phyloP scores from a whole-genome alignment of 176 grass and related monocot species.

The Oryza coarctata region DNA sequence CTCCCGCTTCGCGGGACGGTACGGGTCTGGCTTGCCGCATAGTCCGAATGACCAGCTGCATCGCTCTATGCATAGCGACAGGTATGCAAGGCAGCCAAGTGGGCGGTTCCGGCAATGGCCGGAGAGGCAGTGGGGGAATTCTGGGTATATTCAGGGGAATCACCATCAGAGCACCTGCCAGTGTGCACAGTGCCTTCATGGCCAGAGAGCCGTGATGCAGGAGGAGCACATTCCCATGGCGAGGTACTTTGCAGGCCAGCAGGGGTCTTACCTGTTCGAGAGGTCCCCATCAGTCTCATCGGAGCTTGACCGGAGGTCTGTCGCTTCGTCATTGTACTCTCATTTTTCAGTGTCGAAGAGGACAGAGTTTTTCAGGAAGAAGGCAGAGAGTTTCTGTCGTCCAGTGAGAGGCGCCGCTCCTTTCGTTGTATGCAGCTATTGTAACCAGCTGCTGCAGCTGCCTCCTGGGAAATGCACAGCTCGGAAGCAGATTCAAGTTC shows the following conservation, averaged over 20 bases:
- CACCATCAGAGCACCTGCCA: slow-evolving; percentile 40
- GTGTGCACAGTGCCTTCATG: slow-evolving; percentile 37
- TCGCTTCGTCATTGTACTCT: slow-evolving; percentile 49
- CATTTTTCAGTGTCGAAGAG: slow-evolving; percentile 36
- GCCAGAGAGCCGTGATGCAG: slow-evolving; percentile 4
- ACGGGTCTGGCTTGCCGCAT: slow-evolving; percentile 3
- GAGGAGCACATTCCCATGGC: slow-evolving; percentile 48
- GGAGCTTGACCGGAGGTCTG: slow-evolving; percentile 48
- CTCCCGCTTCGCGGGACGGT: slow-evolving; percentile 34
- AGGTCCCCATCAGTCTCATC: slow-evolving; percentile 46
- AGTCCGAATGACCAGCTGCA: slow-evolving; percentile 27
- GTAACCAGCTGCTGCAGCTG: slow-evolving; percentile 70
- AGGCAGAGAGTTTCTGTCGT: slow-evolving; percentile 41
- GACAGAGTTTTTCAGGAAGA: slow-evolving; percentile 53
- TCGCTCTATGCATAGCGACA: slow-evolving; percentile 38
- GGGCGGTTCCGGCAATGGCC: slow-evolving; percentile 40
- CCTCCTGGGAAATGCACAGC: slow-evolving; percentile 43
- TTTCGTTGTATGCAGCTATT: slow-evolving; percentile 66
- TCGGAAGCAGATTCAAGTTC: slow-evolving; percentile 40
- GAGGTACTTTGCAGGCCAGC: slow-evolving; percentile 50
- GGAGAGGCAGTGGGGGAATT: slow-evolving; percentile 41
- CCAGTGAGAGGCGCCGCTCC: slow-evolving; percentile 66
- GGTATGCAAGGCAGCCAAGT: slow-evolving; percentile 39
- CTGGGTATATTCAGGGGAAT: slow-evolving; percentile 36
- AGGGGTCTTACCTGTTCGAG: slow-evolving; percentile 33